Conservation (phyloP, 139 green algal species). For the Diplosphaera chodatii region DNA sequence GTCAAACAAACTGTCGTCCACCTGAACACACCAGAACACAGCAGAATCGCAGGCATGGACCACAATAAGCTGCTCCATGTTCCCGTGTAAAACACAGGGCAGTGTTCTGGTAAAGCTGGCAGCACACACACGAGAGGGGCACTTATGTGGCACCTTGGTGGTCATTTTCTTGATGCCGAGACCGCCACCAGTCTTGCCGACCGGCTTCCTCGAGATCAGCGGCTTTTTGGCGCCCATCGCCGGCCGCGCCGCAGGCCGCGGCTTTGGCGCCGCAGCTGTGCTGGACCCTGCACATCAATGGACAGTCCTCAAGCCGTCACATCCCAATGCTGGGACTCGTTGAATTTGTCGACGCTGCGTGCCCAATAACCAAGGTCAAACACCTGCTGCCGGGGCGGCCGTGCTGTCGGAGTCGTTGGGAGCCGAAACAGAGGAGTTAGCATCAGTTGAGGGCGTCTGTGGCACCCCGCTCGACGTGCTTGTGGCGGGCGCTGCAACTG, state of each 20-base stretch:
- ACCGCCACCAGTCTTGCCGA: constrained; percentile 41
- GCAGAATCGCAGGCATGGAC: too few species aligned
- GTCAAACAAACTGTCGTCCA: constrained; percentile 79
- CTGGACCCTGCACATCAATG: not conserved
- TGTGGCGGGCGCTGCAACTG: too few species aligned
- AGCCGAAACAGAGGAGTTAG: not conserved
- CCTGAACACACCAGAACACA: too few species aligned
- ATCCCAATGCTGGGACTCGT: too few species aligned
- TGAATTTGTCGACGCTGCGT: too few species aligned
- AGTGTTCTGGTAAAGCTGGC: too few species aligned
- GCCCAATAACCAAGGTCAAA: too few species aligned
- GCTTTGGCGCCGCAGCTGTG: not conserved
- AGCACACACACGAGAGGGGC: too few species aligned
- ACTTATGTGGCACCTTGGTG: constrained; percentile 25
- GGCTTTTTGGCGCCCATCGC: constrained; percentile 12
- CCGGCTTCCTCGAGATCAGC: constrained; percentile 27
- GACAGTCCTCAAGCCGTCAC: too few species aligned
- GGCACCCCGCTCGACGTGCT: too few species aligned
- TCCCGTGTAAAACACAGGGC: not conserved
- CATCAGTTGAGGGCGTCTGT: too few species aligned
- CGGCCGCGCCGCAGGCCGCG: constrained; percentile 17
- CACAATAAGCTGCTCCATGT: too few species aligned
- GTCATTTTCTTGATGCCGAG: constrained; percentile 83
- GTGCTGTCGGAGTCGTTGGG: not conserved
- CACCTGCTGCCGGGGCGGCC: not conserved